Base-by-base conservation (phyloP, 2,329 filamentous ascomycete species). In the Chaetomium globosum region DNA sequence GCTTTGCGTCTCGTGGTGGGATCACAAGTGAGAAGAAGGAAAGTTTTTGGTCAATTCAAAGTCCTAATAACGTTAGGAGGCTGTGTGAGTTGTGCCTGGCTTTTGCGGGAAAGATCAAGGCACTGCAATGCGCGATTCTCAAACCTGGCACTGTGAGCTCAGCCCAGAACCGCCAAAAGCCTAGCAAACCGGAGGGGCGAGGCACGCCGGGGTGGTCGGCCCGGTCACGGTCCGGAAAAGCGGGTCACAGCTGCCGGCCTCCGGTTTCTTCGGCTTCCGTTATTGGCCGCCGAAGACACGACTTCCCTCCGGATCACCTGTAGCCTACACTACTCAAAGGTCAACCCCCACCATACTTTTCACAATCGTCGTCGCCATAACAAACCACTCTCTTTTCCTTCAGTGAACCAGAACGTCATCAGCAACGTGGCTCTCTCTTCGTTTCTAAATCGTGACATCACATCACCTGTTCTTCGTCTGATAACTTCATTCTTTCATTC, bases 341-440 rank as follows among this genome's bases (percentile, higher is more conserved):
- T 6, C 13, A 3, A 4, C n/a, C 23, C 10, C 19, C 30, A n/a
- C 39, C 28, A 49, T 49, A 21, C 10, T n/a, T 48, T 59, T 52
- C 23, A 30, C 65, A 30, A 30, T 53, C 13, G 36, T 61, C 19
- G 55, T 4, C 26, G 26, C 26, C 26, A 26, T 2, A 26, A 26
- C 26, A 26, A 26, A 26, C 26, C 26, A 26, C 26, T 26, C 26
- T 59, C 59, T 49, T 55, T 54, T 57, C 53, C 63, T 57, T 57
- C 60, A 10, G 49, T 33, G n/a, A 56, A 23, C 39, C 49, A 33
- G 0, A 31, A 19, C 10, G 8, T 30, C 54, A 12, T 30, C 54
- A 28, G 58, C 13, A 16, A 26, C 13, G 4, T 36, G 52, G 36
- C 13, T 48, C 49, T 43, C 6, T 49, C 23, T 31, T 36, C 8